Evolutionary conservation across 1,284 basidiomycete genomes (phyloP), one percentile per base, ranked within the genome.

Genomic region (Pseudozyma thailandica): DNA sequence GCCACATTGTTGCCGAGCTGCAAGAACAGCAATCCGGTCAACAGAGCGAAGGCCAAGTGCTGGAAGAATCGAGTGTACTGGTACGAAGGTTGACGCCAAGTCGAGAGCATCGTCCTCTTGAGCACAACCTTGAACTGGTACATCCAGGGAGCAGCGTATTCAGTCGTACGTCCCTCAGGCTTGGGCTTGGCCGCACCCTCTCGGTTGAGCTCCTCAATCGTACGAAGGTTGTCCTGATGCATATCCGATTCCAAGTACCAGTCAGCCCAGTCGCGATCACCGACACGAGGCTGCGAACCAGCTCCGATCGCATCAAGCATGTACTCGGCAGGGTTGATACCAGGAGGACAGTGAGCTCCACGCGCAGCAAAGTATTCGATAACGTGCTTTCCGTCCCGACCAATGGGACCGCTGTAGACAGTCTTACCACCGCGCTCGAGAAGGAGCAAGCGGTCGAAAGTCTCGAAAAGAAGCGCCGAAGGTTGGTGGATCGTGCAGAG

Each of bases 1-100:
- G 89, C 87, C 37, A 88, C 69, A 62, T 88, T 89, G 74, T 88
- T 84, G 48, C 87, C 87, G 21, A 94, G 86, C 79, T 91, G 89
- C 54, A 97, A 85, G 88, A 94, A 94, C 13, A 92, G 91, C 50
- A 97, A 85, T 27, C 90, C 90, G 54, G 93, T 87, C 81, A 91
- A 89, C 4, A 95, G 85, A 7, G 91, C 90, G 64, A 94, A 90
- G 78, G 73, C 68, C 6, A 77, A 31, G 57, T 83, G 80, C 48
- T 81, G 79, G 83, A 93, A 92, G 42, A 94, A 85, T 48, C 93
- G 88, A 44, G 89, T 93, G 85, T 75, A 85, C 63, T 74, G 66
- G 69, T 78, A 80, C 46, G 52, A 52, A 13, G 77, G 75, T 43
- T 72, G 92, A 57, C 77, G 65, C 77, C 77, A 78, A 2, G 75